Base-by-base conservation (phyloP, 1,284 basidiomycete genomes). In the Apiotrichum akiyoshidainum region DNA sequence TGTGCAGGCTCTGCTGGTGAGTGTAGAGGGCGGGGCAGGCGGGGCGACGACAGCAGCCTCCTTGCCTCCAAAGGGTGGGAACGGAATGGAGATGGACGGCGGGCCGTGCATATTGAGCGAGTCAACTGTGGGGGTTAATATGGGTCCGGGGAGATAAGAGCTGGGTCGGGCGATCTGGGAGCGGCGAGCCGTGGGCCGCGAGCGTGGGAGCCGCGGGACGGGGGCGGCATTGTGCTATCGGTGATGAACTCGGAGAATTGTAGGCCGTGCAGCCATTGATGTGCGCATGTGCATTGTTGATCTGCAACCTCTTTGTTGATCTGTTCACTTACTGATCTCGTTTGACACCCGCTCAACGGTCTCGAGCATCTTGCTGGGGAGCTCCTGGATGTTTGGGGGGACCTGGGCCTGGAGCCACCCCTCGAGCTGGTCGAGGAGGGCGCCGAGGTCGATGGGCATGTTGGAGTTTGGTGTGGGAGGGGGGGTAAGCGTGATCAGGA, bases 361-460 rank as follows among this genome's bases (percentile, higher is more conserved):
- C 57, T 76, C 76, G 17, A 75, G 60, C 68, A 77, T 68, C 65
- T 71, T 67, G 45, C 63, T 64, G 10, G 76, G 75, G 19, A 78
- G 66, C 42, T 76, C 75, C 46, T 72, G 68, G 22, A 78, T 59
- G 61, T 78, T 74, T 26, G 59, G 47, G 6, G 76, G 75, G 35
- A 78, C 69, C 61, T 76, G 74, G 1, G 67, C 65, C 58, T 76
- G 70, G 41, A 77, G 65, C 72, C 76, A 76, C 54, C 74, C 68
- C 63, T 77, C 75, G 56, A 78, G 67, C 60, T 77, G 70, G 63
- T 75, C 74, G 48, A 76, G 70, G 52, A 78, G 60, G 2, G 64
- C 61, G 35, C 63, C 54, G 41, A 75, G 71, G 60, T 71, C 71
- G 39, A 61, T 48, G 4, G 71, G 67, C 73, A 74, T 76, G 54